Evolutionary conservation across 371 early-diverging fungal genomes (phyloP), one percentile per base, ranked within the genome.

Genomic region (Mucor mucedo): DNA sequence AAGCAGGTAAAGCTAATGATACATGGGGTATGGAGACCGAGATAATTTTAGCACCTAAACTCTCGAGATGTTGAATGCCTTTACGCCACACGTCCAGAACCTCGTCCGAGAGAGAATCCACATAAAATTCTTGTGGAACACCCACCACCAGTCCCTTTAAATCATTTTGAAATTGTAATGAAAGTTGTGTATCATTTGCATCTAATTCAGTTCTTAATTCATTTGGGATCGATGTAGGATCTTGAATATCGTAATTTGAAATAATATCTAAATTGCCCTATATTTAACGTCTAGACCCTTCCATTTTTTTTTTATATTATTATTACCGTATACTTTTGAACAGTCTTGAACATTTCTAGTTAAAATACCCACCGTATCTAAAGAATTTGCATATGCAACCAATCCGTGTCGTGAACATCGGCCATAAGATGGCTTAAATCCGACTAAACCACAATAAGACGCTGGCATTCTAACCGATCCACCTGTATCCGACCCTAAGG

Each of bases 391-490:
- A 73, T 95, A 96, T 0, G 95, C 77, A 3, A 95, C 84, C 8
- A 97, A 75, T 4, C 98, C 98, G 73, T 84, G 82, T n/a, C 98
- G 82, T 47, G 97, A 96, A 48, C 90, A 80, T 42, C 84, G 84
- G 0, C 98, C 98, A 71, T 95, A 97, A 0, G 90, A 87, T 13
- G 98, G 98, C 67, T 97, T 97, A 71, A 93, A 95, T 4, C 97
- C 98, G 16, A 93, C 87, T 2, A 97, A 80, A 11, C 96, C 96
- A 73, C 96, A 96, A 71, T 94, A 97, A 2, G 97, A 86, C 1
- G 96, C 98, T 1, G 98, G 98, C 33, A 96, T 80, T 33, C 98
- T 82, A 4, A 96, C 93, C 1, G 95, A 95, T 29, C 98, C 98
- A 54, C 98, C 98, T 0, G 98, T 97, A 65, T 97, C 98, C 1